Evolutionary conservation across 345 rosid genomes (phyloP).

Genomic region (Heritiera littoralis): DNA sequence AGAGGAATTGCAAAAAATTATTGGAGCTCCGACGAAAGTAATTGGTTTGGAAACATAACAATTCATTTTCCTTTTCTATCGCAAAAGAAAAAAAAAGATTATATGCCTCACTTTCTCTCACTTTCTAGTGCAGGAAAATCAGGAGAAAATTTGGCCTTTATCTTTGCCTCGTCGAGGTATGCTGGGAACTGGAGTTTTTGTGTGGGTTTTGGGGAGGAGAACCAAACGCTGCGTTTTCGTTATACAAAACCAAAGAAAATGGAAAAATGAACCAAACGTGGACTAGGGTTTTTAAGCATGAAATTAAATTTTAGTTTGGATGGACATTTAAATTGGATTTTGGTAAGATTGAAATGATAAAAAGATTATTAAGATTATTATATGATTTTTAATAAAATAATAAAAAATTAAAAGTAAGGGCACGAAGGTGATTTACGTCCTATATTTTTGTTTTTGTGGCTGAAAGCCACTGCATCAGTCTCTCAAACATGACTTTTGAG

Average conservation of each 20-base stretch:
- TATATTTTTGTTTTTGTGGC: too few species aligned
- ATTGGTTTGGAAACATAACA: slow-evolving; percentile 43
- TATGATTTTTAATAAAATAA: too few species aligned
- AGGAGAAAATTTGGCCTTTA: slow-evolving; percentile 18
- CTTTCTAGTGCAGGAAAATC: slow-evolving; percentile 26
- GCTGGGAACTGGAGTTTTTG: background rate
- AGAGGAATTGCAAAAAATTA: slow-evolving; percentile 34
- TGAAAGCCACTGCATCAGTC: too few species aligned
- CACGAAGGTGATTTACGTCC: too few species aligned
- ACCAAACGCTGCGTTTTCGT: background rate
- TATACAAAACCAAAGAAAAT: background rate
- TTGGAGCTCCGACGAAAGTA: slow-evolving; percentile 34
- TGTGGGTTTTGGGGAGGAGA: slow-evolving; percentile 1
- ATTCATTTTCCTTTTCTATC: slow-evolving; percentile 42
- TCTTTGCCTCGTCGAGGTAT: slow-evolving; percentile 1
- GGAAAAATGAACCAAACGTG: too few species aligned
- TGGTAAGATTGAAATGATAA: too few species aligned
- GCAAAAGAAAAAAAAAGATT: slow-evolving; percentile 8
- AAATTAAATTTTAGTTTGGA: too few species aligned
- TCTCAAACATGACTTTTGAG: too few species aligned
- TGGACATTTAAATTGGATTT: too few species aligned
- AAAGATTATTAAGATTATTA: too few species aligned
- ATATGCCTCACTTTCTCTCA: slow-evolving; percentile 5
- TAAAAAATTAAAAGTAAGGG: too few species aligned
- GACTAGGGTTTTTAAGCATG: too few species aligned